These are phyloP conservation scores for Tolypocladium cylindrosporum DNA, from an alignment of 2,329 filamentous ascomycete species.

Conservation along the genomic window DNA sequence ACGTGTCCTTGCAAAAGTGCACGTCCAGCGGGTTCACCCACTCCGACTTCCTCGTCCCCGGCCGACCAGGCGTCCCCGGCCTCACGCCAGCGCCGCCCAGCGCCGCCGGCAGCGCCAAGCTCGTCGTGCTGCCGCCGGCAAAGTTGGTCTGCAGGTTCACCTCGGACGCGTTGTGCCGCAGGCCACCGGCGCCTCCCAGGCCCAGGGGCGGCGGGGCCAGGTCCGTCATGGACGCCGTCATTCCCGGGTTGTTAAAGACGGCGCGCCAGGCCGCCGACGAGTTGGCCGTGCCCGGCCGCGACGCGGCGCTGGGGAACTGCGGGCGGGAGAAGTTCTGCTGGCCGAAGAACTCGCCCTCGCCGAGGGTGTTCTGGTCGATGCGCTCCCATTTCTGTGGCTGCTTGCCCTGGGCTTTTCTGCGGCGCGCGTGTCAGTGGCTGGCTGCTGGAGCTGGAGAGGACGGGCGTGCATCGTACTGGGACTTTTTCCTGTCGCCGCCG, in stretches of 20 bases:
- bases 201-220: conserved; percentile 19
- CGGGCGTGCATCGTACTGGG: conserved; percentile 23
- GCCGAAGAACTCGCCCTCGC: conserved; percentile 25
- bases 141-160: conserved; percentile 20
- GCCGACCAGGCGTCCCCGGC: conserved; percentile 13
- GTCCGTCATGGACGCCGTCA: conserved; percentile 35
- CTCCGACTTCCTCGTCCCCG: conserved; percentile 22
- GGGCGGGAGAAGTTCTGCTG: conserved; percentile 24
- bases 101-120: conserved; percentile 21
- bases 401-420: conserved; percentile 12
- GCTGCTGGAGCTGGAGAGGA: neutral
- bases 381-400: conserved; percentile 17
- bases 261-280: conserved; percentile 21
- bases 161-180: conserved; percentile 27
- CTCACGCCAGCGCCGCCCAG: conserved; percentile 18
- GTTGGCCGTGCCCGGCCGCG: conserved; percentile 30
- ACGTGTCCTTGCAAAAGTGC: conserved; percentile 25
- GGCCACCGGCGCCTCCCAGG: conserved; percentile 12
- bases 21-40: conserved; percentile 40
- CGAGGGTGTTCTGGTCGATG: conserved; percentile 21
- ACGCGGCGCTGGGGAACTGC: conserved; percentile 13
- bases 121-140: conserved; percentile 24
- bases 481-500: conserved; percentile 47
- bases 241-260: conserved; percentile 25
- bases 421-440: conserved; percentile 2